Percentiles rank a stretch among this genome's conserved stretches.
These are phyloP conservation scores for Yamadazyma scolyti DNA, from an alignment of 805 yeast species.

Conservation along the genomic window DNA sequence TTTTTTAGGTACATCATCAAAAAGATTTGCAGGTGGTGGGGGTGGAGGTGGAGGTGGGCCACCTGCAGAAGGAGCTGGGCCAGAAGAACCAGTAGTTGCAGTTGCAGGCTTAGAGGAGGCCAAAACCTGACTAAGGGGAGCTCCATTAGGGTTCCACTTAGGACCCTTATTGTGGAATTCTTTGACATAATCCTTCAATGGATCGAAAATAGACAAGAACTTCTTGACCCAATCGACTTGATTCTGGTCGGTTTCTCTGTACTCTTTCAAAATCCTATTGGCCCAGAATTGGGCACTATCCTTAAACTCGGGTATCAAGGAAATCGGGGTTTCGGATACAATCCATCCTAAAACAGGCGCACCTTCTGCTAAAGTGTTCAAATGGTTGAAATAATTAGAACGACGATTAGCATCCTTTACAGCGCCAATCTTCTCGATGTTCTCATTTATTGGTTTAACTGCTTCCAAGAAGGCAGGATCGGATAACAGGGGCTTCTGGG, in stretches of 20 bases:
- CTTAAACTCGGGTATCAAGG: conserved; percentile 74
- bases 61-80: conserved; percentile 32
- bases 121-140: conserved; percentile 51
- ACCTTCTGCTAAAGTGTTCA: conserved; percentile 86
- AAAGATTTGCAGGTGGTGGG: conserved; percentile 64
- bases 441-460: conserved; percentile 65
- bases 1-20: conserved; percentile 30
- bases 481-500: conserved; percentile 62
- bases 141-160: conserved; percentile 64
- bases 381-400: conserved; percentile 61
- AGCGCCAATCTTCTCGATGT: conserved; percentile 53
- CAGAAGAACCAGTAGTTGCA: conserved; percentile 21
- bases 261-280: conserved; percentile 83
- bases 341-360: conserved; percentile 92
- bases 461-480: conserved; percentile 53
- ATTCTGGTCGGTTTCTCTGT: conserved; percentile 62
- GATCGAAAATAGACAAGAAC: conserved; percentile 62
- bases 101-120: conserved; percentile 11
- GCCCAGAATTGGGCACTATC: conserved; percentile 95
- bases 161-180: conserved; percentile 83
- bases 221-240: conserved; percentile 81
- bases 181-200: conserved; percentile 68
- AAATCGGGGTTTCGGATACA: conserved; percentile 68
- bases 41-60: conserved; percentile 91
- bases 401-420: conserved; percentile 74